Base-by-base conservation (phyloP, 2,329 filamentous ascomycete genomes). In the Curvularia sp. region DNA sequence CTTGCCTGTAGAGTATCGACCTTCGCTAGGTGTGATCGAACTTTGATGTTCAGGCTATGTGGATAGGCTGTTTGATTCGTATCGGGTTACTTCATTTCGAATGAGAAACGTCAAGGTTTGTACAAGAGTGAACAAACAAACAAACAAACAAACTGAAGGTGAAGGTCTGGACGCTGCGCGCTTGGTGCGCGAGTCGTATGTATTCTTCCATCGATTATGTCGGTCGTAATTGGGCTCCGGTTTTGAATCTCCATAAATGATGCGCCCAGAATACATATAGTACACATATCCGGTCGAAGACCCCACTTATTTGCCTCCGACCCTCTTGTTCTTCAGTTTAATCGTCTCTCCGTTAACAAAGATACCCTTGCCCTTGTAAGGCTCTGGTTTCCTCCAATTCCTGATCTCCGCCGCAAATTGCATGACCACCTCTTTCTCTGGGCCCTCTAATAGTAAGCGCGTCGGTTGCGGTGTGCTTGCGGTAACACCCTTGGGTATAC, bases 321-420 rank as follows among this genome's bases (percentile, higher is more conserved):
- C 83, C 76, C 83, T 83, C 89, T 97, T 99, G 73, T 92, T 90
- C 89, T 99, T 99, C 79, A 99, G 79, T 85, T 90, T 96, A 81
- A 99, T 97, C 30, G 93, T 97, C 85, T 99, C 93, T 64, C 93
- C 92, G 74, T 98, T 96, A 71, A 99, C 89, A 77, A 98, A 99
- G 70, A 99, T 96, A 70, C 95, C 95, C 87, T 99, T 98, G 67
- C 95, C 95, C 87, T 99, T 99, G 81, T 99, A 99, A 65, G 95
- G 95, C 81, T 99, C 95, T 30, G 95, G 95, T 65, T 86, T 86
- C 75, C 95, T 89, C 94, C 94, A 98, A 79, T 83, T 86, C 69
- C 92, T 85, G 67, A 99, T 96, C 69, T 89, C 83, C 0, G 95
- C 95, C 18, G 95, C 95, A 78, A 98, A 97, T 58, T 90, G 88